Percentiles rank a stretch among this genome's conserved stretches.
These are phyloP conservation scores for Grammothele lineata DNA, from an alignment of 768 basidiomycete species.

Conservation along the genomic window DNA sequence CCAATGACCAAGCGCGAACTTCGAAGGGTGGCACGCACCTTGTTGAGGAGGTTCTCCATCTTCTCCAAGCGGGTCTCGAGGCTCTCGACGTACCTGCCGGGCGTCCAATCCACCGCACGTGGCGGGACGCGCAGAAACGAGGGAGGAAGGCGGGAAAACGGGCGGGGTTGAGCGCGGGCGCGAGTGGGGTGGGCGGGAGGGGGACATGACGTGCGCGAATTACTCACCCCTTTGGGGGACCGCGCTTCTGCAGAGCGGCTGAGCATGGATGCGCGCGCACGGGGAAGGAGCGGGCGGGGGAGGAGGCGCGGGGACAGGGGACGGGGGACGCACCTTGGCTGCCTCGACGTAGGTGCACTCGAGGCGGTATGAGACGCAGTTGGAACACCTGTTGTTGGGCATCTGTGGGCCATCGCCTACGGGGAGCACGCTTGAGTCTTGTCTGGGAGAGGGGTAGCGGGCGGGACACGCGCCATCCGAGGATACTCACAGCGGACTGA, in stretches of 20 bases:
- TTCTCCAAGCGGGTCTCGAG: slow-evolving; percentile 40
- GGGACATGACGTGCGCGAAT: background rate
- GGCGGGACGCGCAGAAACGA: too few relatives aligned
- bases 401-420: slow-evolving; percentile 68
- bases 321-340: slow-evolving; percentile 46
- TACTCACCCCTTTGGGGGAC: slow-evolving; percentile 58
- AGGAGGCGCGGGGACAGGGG: background rate
- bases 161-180: too few relatives aligned
- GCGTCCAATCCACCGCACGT: background rate
- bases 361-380: slow-evolving; percentile 52
- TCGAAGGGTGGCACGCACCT: slow-evolving; percentile 24
- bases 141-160: background rate
- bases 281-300: background rate
- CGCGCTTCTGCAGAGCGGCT: slow-evolving; percentile 37
- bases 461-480: background rate
- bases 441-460: background rate
- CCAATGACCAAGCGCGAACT: too few relatives aligned
- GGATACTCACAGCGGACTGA: slow-evolving; percentile 59
- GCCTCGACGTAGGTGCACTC: slow-evolving; percentile 69
- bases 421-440: background rate
- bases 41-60: slow-evolving; percentile 36
- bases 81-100: slow-evolving; percentile 33
- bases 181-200: too few relatives aligned
- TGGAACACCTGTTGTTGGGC: slow-evolving; percentile 58
- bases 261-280: background rate